Evolutionary conservation across 1,284 basidiomycete genomes (phyloP).

Genomic region (Amylostereum areolatum): DNA sequence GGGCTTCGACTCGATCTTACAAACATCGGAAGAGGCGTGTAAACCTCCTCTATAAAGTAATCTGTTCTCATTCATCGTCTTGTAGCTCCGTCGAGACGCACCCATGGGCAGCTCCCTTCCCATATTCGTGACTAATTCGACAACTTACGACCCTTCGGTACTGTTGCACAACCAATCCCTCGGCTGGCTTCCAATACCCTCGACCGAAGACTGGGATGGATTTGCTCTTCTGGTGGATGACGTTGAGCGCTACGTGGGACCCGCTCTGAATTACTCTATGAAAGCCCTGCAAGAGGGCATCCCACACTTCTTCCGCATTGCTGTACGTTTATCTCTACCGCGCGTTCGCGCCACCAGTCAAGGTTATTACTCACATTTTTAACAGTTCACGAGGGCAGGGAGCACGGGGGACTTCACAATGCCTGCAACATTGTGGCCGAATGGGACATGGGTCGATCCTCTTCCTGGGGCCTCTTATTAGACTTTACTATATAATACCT

Average conservation of each 20-base stretch:
- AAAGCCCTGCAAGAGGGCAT: constrained; percentile 53
- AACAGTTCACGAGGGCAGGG: constrained; percentile 51
- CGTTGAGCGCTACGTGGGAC: constrained; percentile 70
- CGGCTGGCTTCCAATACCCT: constrained; percentile 52
- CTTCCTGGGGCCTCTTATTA: constrained; percentile 55
- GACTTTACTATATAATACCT: background rate
- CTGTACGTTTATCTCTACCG: constrained; percentile 39
- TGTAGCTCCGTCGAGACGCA: constrained; percentile 68
- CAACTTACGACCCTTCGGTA: constrained; percentile 51
- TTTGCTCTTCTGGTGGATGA: constrained; percentile 81
- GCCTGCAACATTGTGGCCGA: constrained; percentile 70
- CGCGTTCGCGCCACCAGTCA: background rate
- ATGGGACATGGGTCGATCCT: constrained; percentile 77
- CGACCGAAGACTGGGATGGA: constrained; percentile 56
- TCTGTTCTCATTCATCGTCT: background rate
- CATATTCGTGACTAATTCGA: constrained; percentile 66
- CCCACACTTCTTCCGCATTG: constrained; percentile 80
- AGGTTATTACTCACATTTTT: background rate
- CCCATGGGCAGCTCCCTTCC: constrained; percentile 66
- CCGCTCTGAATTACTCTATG: constrained; percentile 62
- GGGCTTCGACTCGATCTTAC: constrained; percentile 75
- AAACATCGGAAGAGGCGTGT: constrained; percentile 63
- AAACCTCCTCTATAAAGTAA: background rate
- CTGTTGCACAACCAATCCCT: constrained; percentile 52
- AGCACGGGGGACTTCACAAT: constrained; percentile 74